Percentiles rank a stretch among this genome's conserved stretches.
Conservation (phyloP, 371 early-diverging fungal species). For the Actinomortierella wolfii region DNA sequence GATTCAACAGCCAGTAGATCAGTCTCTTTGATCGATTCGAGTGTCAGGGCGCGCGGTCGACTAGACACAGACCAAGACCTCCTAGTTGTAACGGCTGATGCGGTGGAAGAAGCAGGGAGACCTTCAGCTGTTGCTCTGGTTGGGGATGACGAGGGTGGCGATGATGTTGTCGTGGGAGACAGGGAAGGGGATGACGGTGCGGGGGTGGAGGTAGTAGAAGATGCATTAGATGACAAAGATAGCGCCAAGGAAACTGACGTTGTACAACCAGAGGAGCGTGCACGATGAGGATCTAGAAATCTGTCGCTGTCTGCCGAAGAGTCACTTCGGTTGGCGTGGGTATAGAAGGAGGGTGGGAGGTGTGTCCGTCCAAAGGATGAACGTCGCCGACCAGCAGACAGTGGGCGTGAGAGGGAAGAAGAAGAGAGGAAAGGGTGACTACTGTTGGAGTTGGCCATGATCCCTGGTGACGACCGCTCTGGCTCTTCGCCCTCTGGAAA, state of each 20-base stretch:
- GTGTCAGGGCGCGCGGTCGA: slow-evolving; percentile 20
- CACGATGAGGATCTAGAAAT: too few relatives aligned
- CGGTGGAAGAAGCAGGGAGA: not conserved
- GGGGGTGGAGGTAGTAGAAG: too few relatives aligned
- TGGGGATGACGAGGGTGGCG: slow-evolving; percentile 8
- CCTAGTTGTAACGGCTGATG: slow-evolving; percentile 8
- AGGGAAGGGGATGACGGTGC: slow-evolving; percentile 23
- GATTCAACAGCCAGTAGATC: not conserved
- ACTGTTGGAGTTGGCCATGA: too few relatives aligned
- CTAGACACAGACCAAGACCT: slow-evolving; percentile 16
- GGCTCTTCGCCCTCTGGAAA: slow-evolving; percentile 41
- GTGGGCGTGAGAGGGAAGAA: not conserved
- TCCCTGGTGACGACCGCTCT: too few relatives aligned
- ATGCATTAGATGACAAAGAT: too few relatives aligned
- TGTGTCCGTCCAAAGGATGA: too few relatives aligned
- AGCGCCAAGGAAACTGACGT: too few relatives aligned
- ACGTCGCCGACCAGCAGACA: too few relatives aligned
- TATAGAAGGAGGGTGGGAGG: too few relatives aligned
- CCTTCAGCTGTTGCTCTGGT: not conserved
- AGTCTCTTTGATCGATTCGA: slow-evolving; percentile 16
- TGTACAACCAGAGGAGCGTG: too few relatives aligned
- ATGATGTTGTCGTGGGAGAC: slow-evolving; percentile 10
- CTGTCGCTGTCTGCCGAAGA: too few relatives aligned
- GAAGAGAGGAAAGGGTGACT: slow-evolving; percentile 4
- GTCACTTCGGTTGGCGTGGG: too few relatives aligned